A percentile compares a stretch with the other conserved stretches of the same genome.
These are phyloP conservation scores for Chaetomium cochliodes DNA, from an alignment of 495 filamentous ascomycete genomes.

Conservation along the genomic window DNA sequence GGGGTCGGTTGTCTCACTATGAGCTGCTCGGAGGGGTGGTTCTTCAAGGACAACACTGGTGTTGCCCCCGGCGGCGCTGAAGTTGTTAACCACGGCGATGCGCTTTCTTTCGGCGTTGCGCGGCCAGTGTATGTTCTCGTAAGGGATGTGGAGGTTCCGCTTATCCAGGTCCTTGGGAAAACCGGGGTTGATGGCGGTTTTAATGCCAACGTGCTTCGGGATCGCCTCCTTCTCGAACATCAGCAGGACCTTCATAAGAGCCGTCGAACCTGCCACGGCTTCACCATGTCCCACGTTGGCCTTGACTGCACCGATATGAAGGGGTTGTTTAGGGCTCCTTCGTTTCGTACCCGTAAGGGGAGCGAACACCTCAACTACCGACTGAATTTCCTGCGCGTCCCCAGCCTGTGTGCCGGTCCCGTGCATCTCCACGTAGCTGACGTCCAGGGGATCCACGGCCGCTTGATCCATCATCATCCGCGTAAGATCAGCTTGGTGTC, in stretches of 20 bases:
- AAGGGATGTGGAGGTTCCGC: constrained; percentile 67
- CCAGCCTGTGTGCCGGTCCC: constrained; percentile 84
- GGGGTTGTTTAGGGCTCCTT: constrained; percentile 59
- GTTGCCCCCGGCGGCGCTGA: constrained; percentile 67
- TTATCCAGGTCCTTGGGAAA: constrained; percentile 74
- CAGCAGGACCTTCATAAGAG: constrained; percentile 78
- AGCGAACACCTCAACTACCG: constrained; percentile 79
- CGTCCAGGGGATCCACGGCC: constrained; percentile 66
- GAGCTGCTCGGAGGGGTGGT: constrained; percentile 31
- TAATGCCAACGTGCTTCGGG: constrained; percentile 82
- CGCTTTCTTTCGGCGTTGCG: constrained; percentile 45
- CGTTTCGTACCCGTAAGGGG: constrained; percentile 54
- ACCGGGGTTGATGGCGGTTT: constrained; percentile 70
- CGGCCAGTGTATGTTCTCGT: constrained; percentile 60
- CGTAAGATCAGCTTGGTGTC: constrained; percentile 68
- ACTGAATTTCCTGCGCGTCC: constrained; percentile 74
- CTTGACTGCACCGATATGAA: constrained; percentile 85
- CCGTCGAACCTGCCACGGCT: constrained; percentile 78
- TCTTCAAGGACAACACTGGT: constrained; percentile 65
- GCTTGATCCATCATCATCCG: constrained; percentile 65
- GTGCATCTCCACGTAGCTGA: constrained; percentile 85
- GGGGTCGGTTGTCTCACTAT: constrained; percentile 40
- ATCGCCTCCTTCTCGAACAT: constrained; percentile 85
- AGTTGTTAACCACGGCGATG: constrained; percentile 62
- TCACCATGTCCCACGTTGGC: constrained; percentile 89